Evolutionary conservation across 768 basidiomycete species (phyloP).

Genomic region (Kwoniella sp.): DNA sequence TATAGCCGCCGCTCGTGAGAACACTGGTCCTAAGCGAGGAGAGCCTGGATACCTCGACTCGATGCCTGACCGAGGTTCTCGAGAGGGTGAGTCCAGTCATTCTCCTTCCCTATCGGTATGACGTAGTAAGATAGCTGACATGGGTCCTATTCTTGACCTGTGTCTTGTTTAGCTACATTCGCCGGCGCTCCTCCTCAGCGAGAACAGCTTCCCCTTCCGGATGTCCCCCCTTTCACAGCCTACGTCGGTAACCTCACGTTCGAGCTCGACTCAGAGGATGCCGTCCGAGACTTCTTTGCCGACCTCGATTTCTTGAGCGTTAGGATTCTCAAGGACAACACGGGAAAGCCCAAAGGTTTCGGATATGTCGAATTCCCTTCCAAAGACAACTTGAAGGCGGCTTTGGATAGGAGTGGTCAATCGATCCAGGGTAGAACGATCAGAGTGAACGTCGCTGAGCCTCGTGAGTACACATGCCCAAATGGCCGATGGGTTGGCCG

Average conservation of each 20-base stretch:
- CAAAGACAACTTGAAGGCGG: conserved; percentile 81
- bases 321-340: conserved; percentile 85
- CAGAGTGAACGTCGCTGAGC: conserved; percentile 92
- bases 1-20: conserved; percentile 48
- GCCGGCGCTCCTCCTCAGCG: conserved; percentile 61
- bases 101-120: too few species aligned
- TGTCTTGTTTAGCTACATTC: conserved; percentile 20
- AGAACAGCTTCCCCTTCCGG: conserved; percentile 94
- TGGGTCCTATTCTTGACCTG: neutral
- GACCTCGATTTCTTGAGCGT: conserved; percentile 69
- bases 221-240: conserved; percentile 91
- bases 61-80: conserved; percentile 47
- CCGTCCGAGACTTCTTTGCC: conserved; percentile 74
- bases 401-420: conserved; percentile 70
- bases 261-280: conserved; percentile 79
- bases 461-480: conserved; percentile 82
- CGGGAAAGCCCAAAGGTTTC: conserved; percentile 95
- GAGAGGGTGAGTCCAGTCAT: conserved; percentile 23
- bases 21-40: conserved; percentile 46
- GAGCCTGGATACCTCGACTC: conserved; percentile 56
- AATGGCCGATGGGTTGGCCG: too few species aligned
- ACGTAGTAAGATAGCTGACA: too few species aligned
- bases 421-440: conserved; percentile 75
- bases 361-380: conserved; percentile 96
- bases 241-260: conserved; percentile 95